phyloP scores from a whole-genome alignment of 176 grass and related monocot genomes.

The Paspalum vaginatum region DNA sequence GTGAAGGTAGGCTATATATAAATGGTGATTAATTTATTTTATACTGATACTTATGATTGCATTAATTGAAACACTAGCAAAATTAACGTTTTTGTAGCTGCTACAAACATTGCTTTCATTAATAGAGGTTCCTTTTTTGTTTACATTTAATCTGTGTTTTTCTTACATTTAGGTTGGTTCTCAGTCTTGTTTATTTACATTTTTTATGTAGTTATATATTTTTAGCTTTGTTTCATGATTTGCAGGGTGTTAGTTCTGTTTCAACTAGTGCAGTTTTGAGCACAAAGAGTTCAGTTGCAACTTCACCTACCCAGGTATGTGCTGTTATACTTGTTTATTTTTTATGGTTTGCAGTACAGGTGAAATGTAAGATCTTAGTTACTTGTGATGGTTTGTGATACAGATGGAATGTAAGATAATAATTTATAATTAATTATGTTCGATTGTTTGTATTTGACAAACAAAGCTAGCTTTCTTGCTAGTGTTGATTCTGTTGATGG shows the following conservation, averaged over 20 bases:
- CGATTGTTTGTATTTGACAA: constrained; percentile 5
- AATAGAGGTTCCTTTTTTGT: constrained; percentile 16
- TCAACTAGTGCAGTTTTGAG: constrained; percentile 63
- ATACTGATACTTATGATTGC: constrained; percentile 34
- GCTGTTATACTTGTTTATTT: constrained; percentile 28
- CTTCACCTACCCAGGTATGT: constrained; percentile 62
- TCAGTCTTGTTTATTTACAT: neutral
- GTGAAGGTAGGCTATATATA: constrained; percentile 60
- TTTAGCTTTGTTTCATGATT: constrained; percentile 52
- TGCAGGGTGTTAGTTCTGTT: constrained; percentile 78
- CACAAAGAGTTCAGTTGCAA: constrained; percentile 66
- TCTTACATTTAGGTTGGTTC: constrained; percentile 2
- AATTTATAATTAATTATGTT: neutral
- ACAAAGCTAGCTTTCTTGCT: constrained; percentile 14
- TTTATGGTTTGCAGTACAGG: neutral
- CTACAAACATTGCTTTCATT: constrained; percentile 11
- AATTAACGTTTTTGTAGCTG: neutral
- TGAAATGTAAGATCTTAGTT: neutral
- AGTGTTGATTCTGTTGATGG: constrained; percentile 7
- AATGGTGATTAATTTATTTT: constrained; percentile 17
- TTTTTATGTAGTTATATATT: constrained; percentile 8
- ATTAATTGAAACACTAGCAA: constrained; percentile 10
- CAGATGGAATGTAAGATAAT: neutral
- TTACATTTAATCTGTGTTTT: neutral
- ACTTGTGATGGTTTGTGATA: constrained; percentile 5